These are phyloP conservation scores for Cordyceps militaris DNA, from an alignment of 2,329 filamentous ascomycete genomes.

Conservation along the genomic window DNA sequence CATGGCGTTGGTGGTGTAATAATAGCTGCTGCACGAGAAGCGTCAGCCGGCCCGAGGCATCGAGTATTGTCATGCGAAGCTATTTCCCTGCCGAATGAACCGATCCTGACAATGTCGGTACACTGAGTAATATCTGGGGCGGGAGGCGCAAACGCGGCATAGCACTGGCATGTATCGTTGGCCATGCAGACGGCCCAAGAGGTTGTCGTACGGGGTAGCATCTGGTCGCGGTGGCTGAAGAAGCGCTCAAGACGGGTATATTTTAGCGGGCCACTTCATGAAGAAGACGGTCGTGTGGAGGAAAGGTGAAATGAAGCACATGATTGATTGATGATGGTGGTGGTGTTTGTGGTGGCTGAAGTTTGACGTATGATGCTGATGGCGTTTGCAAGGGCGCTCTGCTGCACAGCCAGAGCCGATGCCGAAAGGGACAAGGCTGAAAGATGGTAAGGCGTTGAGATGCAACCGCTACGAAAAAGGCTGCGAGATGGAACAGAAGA, in stretches of 20 bases:
- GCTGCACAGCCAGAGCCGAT: not conserved
- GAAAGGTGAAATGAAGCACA: not conserved
- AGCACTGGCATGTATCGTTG: not conserved
- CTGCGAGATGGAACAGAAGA: not conserved
- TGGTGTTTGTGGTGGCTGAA: not conserved
- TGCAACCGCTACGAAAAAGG: not conserved
- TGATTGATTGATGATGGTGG: not conserved
- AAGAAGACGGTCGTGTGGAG: not conserved
- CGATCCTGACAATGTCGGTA: not conserved
- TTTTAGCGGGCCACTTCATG: not conserved
- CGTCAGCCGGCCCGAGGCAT: constrained; percentile 2
- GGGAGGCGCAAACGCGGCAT: too few relatives aligned
- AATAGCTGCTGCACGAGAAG: not conserved
- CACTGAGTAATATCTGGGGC: not conserved
- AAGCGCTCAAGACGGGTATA: not conserved
- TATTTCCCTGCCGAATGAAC: not conserved
- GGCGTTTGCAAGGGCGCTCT: not conserved
- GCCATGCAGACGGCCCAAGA: not conserved
- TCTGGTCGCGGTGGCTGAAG: not conserved
- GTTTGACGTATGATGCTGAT: not conserved
- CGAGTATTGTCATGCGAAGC: not conserved
- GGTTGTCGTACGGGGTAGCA: not conserved
- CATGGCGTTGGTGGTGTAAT: not conserved
- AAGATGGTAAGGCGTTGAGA: not conserved
- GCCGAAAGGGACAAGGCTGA: not conserved